Base-by-base conservation (phyloP, 2,329 filamentous ascomycete species). In the Trichoderma afroharzianum region DNA sequence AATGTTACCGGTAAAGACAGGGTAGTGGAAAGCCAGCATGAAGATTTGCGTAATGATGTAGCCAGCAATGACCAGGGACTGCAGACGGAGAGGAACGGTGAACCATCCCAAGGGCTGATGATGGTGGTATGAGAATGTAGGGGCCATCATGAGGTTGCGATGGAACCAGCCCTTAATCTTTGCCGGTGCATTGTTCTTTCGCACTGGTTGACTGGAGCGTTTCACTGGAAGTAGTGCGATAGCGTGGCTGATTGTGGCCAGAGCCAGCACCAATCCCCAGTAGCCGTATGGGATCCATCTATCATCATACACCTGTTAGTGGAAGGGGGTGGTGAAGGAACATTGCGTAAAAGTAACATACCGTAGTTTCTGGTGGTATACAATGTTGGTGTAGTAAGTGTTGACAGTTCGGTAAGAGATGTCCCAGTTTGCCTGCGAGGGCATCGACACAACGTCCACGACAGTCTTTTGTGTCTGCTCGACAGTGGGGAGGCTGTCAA, bases 21-120 rank as follows among this genome's bases (percentile, higher is more conserved):
- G 75, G 68, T 81, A 83, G 11, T 78, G 78, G 6, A 75, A 72
- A 24, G 75, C 71, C 30, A 77, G 78, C 36, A 78, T 76, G 71
- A 77, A 73, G 18, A 80, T 71, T 28, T 81, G 81, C 11, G 81
- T 58, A 24, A 78, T 58, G 28, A 81, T 72, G 66, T 82, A 82
- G 6, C 74, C 68, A 1, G 76, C 36, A 43, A 82, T 79, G 39
- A 79, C 79, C 4, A 81, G 47, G 26, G 76, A 79, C 70, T 83
- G 78, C 36, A 81, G 68, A 9, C 81, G 75, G 8, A 80, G 79
- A 3, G 81, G 80, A 6, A 82, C 76, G 1, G 79, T 81, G 73
- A 78, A 81, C 79, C 80, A 82, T 14, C 80, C 80, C 57, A 81
- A 55, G 1, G 74, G 63, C 58, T 75, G 73, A 24, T 74, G 73